A percentile compares a stretch with the other conserved stretches of the same genome.
Evolutionary conservation across 202 grass and related monocot species (phyloP).

Genomic region (Zoysia matrella): DNA sequence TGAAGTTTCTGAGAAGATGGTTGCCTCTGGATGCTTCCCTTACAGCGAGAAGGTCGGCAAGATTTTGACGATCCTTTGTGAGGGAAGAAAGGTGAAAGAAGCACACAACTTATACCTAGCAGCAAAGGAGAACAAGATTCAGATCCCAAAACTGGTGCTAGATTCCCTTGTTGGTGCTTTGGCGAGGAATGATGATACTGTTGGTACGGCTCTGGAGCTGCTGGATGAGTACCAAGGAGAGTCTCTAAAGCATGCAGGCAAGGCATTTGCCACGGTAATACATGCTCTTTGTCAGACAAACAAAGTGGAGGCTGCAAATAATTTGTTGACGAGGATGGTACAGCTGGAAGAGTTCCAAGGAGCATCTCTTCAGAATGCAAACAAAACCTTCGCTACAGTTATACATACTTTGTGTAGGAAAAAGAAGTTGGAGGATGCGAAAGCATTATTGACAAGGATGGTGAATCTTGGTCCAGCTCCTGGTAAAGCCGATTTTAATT

Average conservation of each 20-base stretch:
- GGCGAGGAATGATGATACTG: slow-evolving; percentile 72
- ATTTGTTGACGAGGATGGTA: slow-evolving; percentile 74
- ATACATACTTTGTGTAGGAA: slow-evolving; percentile 74
- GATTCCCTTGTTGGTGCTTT: slow-evolving; percentile 61
- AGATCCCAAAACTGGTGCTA: slow-evolving; percentile 46
- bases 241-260: slow-evolving; percentile 69
- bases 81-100: slow-evolving; percentile 67
- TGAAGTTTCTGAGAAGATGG: slow-evolving; percentile 81
- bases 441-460: slow-evolving; percentile 78
- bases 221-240: slow-evolving; percentile 70
- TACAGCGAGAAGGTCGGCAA: slow-evolving; percentile 59
- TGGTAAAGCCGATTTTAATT: slow-evolving; percentile 86
- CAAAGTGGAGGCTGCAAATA: slow-evolving; percentile 71
- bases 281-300: slow-evolving; percentile 75
- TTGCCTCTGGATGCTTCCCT: slow-evolving; percentile 76
- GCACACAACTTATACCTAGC: slow-evolving; percentile 68
- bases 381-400: slow-evolving; percentile 59
- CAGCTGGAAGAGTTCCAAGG: slow-evolving; percentile 65
- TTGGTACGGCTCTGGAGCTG: slow-evolving; percentile 60
- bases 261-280: slow-evolving; percentile 66
- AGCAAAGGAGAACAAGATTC: slow-evolving; percentile 70
- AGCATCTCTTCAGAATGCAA: slow-evolving; percentile 65
- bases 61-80: slow-evolving; percentile 65
- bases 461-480: slow-evolving; percentile 78
- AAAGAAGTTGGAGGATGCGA: slow-evolving; percentile 74